Base-by-base conservation (phyloP, 108 stramenopile genomes). In the Skeletonema potamos region DNA sequence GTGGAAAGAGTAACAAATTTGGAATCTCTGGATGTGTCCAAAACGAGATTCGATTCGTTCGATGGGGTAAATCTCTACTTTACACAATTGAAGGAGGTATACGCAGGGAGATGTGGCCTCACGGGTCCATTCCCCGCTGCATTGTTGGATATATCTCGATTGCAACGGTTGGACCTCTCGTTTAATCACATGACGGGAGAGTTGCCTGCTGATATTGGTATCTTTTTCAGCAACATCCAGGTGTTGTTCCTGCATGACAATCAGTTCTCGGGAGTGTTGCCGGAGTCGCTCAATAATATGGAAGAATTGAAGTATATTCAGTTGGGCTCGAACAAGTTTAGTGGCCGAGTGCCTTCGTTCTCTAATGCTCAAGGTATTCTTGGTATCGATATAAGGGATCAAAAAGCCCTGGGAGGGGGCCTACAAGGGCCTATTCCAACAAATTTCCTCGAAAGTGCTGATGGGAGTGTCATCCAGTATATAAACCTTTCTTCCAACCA, bases 181-280 rank as follows among this genome's bases (percentile, higher is more conserved):
- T 74, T 86, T 30, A 83, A 83, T 30, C 73, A 70, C 43, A 30
- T 91, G 7, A 43, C 20, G 30, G 87, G 87, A 15, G 64, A 75
- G 1, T 55, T 90, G 8, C 76, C 87, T 41, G 18, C n/a, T 10
- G 74, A 77, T 29, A 82, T 90, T 56, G 86, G 86, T 9, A 64
- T 62, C 10, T 64, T 85, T 15, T 79, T 86, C 7, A 62, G 24
- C 9, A 60, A 66, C 2, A 57, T 91, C 29, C 27, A 66, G 13
- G 27, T 66, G 26, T 44, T 74, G 28, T 22, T 63, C 1, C 51
- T 74, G 41, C 63, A 60, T 26, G 43, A 74, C 36, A 76, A 76
- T 55, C 43, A 29, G 10, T 39, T 76, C 12, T 54, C 60, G 11
- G 74, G 74, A n/a, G 11, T 33, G 18, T 17, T 76, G 9, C 74